These are phyloP conservation scores for Gossypium raimondii DNA, from an alignment of 345 rosid species.

Conservation along the genomic window DNA sequence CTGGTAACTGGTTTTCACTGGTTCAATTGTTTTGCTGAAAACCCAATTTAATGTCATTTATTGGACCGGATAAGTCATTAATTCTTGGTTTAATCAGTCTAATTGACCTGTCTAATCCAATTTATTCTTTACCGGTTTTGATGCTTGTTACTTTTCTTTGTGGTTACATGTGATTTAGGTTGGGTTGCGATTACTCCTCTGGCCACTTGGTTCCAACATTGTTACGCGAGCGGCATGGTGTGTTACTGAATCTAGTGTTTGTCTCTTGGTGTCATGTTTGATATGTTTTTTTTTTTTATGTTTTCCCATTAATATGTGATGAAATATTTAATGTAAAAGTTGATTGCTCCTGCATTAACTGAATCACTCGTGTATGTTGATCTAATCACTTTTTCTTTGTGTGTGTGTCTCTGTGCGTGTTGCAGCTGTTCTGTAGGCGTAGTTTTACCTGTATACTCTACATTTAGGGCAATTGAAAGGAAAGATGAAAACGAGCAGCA, in stretches of 20 bases:
- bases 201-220: slow-evolving; percentile 44
- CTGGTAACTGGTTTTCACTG: neutral
- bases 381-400: neutral
- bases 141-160: neutral
- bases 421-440: slow-evolving; percentile 44
- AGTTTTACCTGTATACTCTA: slow-evolving; percentile 42
- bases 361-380: neutral
- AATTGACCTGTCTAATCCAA: neutral
- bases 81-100: neutral
- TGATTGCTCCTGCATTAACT: neutral
- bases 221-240: slow-evolving; percentile 57
- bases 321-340: neutral
- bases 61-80: neutral
- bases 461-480: slow-evolving; percentile 45
- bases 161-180: slow-evolving; percentile 29
- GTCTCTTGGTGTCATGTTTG: neutral
- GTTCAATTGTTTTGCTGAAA: neutral
- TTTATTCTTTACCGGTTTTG: neutral
- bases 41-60: neutral
- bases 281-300: neutral
- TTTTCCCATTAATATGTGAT: neutral
- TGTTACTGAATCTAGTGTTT: slow-evolving; percentile 4
- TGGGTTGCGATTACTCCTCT: slow-evolving; percentile 48
- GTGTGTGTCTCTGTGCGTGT: neutral
- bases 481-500: slow-evolving; percentile 28